Conservation (phyloP, 148 eudicot genomes). For the Dianthus caryophyllus region DNA sequence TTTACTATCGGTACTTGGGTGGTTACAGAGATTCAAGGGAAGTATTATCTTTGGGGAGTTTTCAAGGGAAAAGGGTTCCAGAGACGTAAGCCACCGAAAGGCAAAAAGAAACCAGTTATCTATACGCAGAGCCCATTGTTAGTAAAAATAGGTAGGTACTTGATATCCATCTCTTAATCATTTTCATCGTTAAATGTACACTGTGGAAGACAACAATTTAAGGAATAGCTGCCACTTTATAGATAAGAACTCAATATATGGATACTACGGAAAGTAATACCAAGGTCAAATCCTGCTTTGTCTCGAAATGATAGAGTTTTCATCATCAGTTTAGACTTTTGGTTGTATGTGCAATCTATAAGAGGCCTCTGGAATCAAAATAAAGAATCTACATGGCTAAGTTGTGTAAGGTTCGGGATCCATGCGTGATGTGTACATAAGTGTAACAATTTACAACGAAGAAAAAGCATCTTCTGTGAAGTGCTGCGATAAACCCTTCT, state of each 20-base stretch:
- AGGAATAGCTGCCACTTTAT: neutral
- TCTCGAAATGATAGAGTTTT: neutral
- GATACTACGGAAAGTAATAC: neutral
- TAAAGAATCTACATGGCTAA: neutral
- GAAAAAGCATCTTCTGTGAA: neutral
- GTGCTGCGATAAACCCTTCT: neutral
- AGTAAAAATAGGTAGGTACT: slow-evolving; percentile 9
- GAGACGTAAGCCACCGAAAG: neutral
- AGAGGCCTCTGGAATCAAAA: neutral
- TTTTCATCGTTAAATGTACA: neutral
- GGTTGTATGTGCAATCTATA: neutral
- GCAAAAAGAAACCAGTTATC: neutral
- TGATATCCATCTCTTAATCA: neutral
- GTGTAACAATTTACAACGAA: neutral
- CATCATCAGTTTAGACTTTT: neutral
- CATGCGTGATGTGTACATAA: neutral
- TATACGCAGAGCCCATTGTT: neutral
- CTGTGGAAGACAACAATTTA: neutral
- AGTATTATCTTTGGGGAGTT: slow-evolving; percentile 64
- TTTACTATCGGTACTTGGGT: neutral
- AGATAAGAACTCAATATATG: too few species aligned
- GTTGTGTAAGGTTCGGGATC: slow-evolving; percentile 5
- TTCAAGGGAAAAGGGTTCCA: slow-evolving; percentile 33
- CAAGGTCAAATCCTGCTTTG: neutral
- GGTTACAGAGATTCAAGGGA: slow-evolving; percentile 47